phyloP scores from a whole-genome alignment of 768 basidiomycete genomes.

The Rhodotorula toruloides region DNA sequence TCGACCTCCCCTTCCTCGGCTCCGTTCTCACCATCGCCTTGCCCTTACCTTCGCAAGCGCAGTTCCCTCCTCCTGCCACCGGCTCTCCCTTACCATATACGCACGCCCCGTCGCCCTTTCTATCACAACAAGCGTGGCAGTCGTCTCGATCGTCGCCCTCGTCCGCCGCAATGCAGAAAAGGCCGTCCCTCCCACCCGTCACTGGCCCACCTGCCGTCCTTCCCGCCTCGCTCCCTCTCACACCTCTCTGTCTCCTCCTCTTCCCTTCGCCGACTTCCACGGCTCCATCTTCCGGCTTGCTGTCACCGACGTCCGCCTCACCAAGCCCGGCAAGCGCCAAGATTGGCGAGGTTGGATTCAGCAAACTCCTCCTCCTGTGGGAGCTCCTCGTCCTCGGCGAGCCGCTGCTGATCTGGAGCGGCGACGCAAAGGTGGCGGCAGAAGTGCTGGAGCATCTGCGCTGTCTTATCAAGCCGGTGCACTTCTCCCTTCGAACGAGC shows the following conservation, averaged over 20 bases:
- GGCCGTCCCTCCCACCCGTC: background rate
- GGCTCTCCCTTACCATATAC: background rate
- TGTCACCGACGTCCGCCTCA: slow-evolving; percentile 44
- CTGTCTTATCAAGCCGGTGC: slow-evolving; percentile 75
- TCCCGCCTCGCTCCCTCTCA: slow-evolving; percentile 60
- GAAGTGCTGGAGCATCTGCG: slow-evolving; percentile 89
- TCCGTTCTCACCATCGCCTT: slow-evolving; percentile 43
- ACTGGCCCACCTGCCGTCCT: slow-evolving; percentile 48
- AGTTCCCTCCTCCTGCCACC: slow-evolving; percentile 3
- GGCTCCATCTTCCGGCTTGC: background rate
- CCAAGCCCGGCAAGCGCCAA: background rate
- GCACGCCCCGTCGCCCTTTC: background rate
- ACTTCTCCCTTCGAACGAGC: slow-evolving; percentile 33
- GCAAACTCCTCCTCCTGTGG: slow-evolving; percentile 60
- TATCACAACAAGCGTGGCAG: background rate
- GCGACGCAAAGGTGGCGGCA: slow-evolving; percentile 69
- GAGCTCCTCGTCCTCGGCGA: slow-evolving; percentile 88
- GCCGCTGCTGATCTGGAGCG: slow-evolving; percentile 77
- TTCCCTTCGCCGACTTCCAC: slow-evolving; percentile 2
- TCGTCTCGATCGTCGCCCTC: background rate
- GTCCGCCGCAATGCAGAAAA: background rate
- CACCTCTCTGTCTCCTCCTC: slow-evolving; percentile 54
- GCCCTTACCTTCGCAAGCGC: slow-evolving; percentile 23
- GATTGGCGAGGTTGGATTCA: slow-evolving; percentile 38
- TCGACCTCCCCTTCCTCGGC: slow-evolving; percentile 81